Evolutionary conservation across 2,329 filamentous ascomycete species (phyloP), one percentile per base, ranked within the genome.

Genomic region (Mycogone perniciosa): DNA sequence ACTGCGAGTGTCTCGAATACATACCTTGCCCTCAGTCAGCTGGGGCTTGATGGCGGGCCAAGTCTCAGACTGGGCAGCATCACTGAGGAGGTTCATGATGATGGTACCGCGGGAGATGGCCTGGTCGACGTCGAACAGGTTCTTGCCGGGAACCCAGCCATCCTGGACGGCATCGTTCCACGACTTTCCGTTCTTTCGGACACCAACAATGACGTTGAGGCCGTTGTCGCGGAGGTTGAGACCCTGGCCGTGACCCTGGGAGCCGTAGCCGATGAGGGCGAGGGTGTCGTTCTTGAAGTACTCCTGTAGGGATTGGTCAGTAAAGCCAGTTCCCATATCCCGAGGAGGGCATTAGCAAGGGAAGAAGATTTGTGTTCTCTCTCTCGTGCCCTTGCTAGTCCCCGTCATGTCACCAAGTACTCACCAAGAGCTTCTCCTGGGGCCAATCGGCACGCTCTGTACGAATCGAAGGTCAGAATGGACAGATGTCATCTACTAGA

Each of bases 261-360:
- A 96, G 67, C 80, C 93, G 77, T 99, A 99, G 72, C 93, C 93
- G 74, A 99, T 99, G 69, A 99, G 87, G 69, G 93, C 93, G 65
- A 99, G 89, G 62, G 92, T 97, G 76, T 99, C 93, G 77, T 99
- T 84, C 84, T 97, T 97, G 88, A 99, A 99, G 86, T 92, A 99
- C 60, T 97, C 89, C 88, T 96, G 62, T 95, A 62, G 45, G 45
- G 29, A 26, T 26, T 46, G 30, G 49, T 53, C 41, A 59, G 54
- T 39, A 20, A 34, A n/a, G 31, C n/a, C 27, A 44, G 40, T 35
- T 9, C 13, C 27, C 31, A 30, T 26, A 34, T 37, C n/a, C 48
- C 20, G 20, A 20, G 20, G 20, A 20, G 20, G 20, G 20, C 20
- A 3, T 20, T 20, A 3, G 20, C 20, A 20, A 20, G 20, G 20